A percentile compares a stretch with the other conserved stretches of the same genome.
These are phyloP conservation scores for Penicillium pulvis DNA, from an alignment of 495 filamentous ascomycete species.

Conservation along the genomic window DNA sequence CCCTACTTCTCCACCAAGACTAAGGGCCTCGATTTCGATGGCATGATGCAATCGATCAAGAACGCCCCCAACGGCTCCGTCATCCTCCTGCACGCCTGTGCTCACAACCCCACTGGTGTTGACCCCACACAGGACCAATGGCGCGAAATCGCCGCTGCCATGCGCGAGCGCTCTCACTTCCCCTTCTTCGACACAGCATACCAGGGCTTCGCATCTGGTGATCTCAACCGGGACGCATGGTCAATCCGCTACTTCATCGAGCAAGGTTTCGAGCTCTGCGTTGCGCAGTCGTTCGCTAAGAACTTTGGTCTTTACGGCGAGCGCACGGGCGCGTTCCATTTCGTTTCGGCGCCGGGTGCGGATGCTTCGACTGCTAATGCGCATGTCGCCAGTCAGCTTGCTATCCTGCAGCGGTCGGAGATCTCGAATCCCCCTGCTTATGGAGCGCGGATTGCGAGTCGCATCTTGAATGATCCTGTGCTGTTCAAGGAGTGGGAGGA, in stretches of 20 bases:
- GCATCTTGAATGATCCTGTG: constrained; percentile 75
- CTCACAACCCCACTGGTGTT: constrained; percentile 97
- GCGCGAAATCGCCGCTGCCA: constrained; percentile 79
- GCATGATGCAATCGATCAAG: constrained; percentile 71
- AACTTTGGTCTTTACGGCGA: constrained; percentile 99
- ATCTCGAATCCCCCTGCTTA: constrained; percentile 97
- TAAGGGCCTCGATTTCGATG: constrained; percentile 87
- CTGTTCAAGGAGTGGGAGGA: constrained; percentile 95
- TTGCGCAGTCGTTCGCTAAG: constrained; percentile 97
- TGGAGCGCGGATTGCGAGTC: constrained; percentile 82
- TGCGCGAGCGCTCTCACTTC: constrained; percentile 79
- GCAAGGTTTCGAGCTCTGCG: constrained; percentile 91
- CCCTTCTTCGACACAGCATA: constrained; percentile 99
- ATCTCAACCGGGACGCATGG: constrained; percentile 81
- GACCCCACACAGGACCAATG: constrained; percentile 94
- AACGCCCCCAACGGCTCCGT: constrained; percentile 75
- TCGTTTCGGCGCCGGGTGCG: constrained; percentile 71
- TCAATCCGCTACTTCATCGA: constrained; percentile 91
- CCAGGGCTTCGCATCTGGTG: constrained; percentile 95
- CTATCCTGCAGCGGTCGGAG: constrained; percentile 93
- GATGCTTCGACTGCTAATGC: constrained; percentile 65
- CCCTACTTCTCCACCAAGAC: constrained; percentile 90
- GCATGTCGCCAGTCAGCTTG: constrained; percentile 79
- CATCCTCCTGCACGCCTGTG: constrained; percentile 93
- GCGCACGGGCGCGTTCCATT: constrained; percentile 95